Evolutionary conservation across 2,329 filamentous ascomycete species (phyloP).

Genomic region (Falciphora oryzae): DNA sequence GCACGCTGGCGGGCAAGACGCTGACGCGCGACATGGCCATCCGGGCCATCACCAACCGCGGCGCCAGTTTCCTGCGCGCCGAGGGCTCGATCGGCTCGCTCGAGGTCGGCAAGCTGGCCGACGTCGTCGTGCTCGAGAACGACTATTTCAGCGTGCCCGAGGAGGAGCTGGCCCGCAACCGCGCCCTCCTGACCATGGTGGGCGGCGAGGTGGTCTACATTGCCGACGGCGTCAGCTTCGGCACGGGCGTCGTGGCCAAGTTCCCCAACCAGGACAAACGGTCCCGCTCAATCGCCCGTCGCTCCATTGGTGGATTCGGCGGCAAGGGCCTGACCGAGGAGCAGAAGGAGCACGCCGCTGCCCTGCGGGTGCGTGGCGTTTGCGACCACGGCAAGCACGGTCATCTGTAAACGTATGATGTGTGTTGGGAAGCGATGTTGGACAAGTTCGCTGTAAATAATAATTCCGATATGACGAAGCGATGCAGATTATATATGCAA

Average conservation of each 20-base stretch:
- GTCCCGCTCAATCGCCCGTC: neutral
- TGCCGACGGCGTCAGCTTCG: constrained; percentile 1
- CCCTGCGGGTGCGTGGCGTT: neutral
- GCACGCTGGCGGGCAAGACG: neutral
- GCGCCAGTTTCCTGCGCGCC: constrained; percentile 2
- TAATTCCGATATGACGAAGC: neutral
- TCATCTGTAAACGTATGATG: neutral
- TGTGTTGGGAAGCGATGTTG: neutral
- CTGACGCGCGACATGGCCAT: constrained; percentile 3
- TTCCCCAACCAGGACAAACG: neutral
- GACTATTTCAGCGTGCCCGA: constrained; percentile 3
- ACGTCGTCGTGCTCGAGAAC: constrained; percentile 9
- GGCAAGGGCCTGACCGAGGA: neutral
- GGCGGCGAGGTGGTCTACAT: constrained; percentile 5
- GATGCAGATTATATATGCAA: neutral
- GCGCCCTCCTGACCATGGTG: constrained; percentile 5
- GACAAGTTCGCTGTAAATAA: neutral
- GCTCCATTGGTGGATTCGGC: constrained; percentile 1
- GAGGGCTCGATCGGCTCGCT: constrained; percentile 10
- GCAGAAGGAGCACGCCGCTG: constrained; percentile 1
- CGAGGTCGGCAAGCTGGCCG: constrained; percentile 13
- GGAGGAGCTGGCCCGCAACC: constrained; percentile 5
- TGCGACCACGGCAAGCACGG: constrained; percentile 1
- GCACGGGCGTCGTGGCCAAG: constrained; percentile 1
- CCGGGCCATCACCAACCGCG: constrained; percentile 6